These are phyloP conservation scores for Metschnikowia drakensbergensis DNA, from an alignment of 805 yeast genomes.

Conservation along the genomic window DNA sequence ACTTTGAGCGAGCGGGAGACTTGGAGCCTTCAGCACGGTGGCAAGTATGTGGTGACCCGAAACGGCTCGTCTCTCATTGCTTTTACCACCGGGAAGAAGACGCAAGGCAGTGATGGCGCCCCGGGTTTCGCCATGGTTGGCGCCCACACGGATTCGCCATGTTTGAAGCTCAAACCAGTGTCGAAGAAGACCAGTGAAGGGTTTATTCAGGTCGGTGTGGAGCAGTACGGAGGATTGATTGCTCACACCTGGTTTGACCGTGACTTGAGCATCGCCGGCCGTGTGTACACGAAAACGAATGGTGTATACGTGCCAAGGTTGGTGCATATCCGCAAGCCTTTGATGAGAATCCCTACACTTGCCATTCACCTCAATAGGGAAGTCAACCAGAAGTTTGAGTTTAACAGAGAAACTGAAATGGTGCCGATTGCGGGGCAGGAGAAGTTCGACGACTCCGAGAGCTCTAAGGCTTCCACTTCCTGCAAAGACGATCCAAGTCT, in stretches of 20 bases:
- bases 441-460: slow-evolving; percentile 7
- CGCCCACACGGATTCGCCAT: slow-evolving; percentile 95
- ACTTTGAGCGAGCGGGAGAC: slow-evolving; percentile 67
- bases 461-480: not conserved
- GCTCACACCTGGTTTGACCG: slow-evolving; percentile 98
- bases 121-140: slow-evolving; percentile 87
- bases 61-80: slow-evolving; percentile 88
- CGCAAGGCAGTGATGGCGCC: slow-evolving; percentile 59
- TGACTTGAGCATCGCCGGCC: slow-evolving; percentile 86
- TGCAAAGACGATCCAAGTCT: slow-evolving; percentile 52
- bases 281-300: slow-evolving; percentile 64
- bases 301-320: slow-evolving; percentile 60
- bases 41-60: slow-evolving; percentile 82
- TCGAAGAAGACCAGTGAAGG: slow-evolving; percentile 70
- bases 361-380: slow-evolving; percentile 88
- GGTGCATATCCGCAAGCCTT: slow-evolving; percentile 76
- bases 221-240: slow-evolving; percentile 91
- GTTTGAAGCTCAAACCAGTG: slow-evolving; percentile 82
- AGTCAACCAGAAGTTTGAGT: slow-evolving; percentile 74
- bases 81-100: slow-evolving; percentile 62
- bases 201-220: slow-evolving; percentile 86
- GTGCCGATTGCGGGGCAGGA: slow-evolving; percentile 77
- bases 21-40: slow-evolving; percentile 59
- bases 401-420: slow-evolving; percentile 83
- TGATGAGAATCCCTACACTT: slow-evolving; percentile 83